phyloP scores from a whole-genome alignment of 164 flowering plant species.

The Piper betle region DNA sequence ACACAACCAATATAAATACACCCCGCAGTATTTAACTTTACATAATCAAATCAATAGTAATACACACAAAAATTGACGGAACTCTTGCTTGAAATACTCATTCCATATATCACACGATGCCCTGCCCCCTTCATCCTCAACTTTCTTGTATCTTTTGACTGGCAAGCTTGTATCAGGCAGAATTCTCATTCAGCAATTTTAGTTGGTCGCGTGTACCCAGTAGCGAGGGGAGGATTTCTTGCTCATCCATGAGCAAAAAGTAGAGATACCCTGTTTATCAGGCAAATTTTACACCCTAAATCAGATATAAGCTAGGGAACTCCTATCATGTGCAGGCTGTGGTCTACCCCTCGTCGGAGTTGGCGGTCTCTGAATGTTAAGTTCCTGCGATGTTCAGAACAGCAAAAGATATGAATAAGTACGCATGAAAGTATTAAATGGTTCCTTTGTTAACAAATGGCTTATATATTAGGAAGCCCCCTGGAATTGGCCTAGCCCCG shows the following conservation, averaged over 20 bases:
- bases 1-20: neutral
- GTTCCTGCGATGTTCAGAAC: constrained; percentile 39
- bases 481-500: too few relatives aligned
- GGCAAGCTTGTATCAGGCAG: neutral
- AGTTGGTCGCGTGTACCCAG: neutral
- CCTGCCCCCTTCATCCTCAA: neutral
- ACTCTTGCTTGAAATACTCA: neutral
- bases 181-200: neutral
- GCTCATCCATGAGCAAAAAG: neutral
- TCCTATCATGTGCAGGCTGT: constrained; percentile 74
- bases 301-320: constrained; percentile 87
- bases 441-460: too few relatives aligned
- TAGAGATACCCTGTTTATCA: neutral
- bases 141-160: neutral
- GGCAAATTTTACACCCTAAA: neutral
- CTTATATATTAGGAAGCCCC: too few relatives aligned
- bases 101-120: neutral
- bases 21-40: neutral
- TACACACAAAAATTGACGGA: neutral
- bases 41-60: neutral
- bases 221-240: neutral
- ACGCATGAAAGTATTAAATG: too few relatives aligned
- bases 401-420: neutral
- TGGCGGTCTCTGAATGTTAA: constrained; percentile 93
- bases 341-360: constrained; percentile 99